Evolutionary conservation across 208 protist species (phyloP).

Genomic region (Trypanosomatidae sp.): DNA sequence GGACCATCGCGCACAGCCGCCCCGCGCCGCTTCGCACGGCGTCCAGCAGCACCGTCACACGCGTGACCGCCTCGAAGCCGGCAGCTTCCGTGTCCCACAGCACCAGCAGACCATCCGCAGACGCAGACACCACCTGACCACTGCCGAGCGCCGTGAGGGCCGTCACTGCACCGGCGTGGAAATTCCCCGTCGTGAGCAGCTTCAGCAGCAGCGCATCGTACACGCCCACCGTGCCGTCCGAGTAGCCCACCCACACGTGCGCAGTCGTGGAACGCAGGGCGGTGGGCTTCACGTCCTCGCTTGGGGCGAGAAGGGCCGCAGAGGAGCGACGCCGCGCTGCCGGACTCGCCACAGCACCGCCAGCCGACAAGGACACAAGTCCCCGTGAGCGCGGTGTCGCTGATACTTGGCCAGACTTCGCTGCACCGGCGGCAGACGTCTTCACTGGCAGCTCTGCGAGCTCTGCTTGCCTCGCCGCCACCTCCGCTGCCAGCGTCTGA

Average conservation of each 20-base stretch:
- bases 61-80: constrained; percentile 80
- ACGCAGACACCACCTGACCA: constrained; percentile 58
- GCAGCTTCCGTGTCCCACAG: constrained; percentile 76
- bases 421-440: not conserved
- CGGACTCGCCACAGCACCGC: not conserved
- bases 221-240: constrained; percentile 69
- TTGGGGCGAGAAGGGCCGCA: not conserved
- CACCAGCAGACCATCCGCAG: constrained; percentile 67
- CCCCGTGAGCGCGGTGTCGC: constrained; percentile 14
- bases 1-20: constrained; percentile 13
- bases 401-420: not conserved
- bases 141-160: constrained; percentile 29
- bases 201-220: constrained; percentile 79
- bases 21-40: constrained; percentile 15
- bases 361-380: not conserved
- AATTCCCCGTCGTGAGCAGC: constrained; percentile 54
- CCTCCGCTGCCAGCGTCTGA: constrained; percentile 15
- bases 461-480: constrained; percentile 15
- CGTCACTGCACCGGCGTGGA: constrained; percentile 52
- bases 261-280: constrained; percentile 49
- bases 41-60: constrained; percentile 26
- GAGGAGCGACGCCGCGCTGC: too few relatives aligned
- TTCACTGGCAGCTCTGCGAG: constrained; percentile 15
- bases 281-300: constrained; percentile 5
- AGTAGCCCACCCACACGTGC: constrained; percentile 80